Conservation (phyloP, 257 asterid species). For the Gentiana macrophylla region DNA sequence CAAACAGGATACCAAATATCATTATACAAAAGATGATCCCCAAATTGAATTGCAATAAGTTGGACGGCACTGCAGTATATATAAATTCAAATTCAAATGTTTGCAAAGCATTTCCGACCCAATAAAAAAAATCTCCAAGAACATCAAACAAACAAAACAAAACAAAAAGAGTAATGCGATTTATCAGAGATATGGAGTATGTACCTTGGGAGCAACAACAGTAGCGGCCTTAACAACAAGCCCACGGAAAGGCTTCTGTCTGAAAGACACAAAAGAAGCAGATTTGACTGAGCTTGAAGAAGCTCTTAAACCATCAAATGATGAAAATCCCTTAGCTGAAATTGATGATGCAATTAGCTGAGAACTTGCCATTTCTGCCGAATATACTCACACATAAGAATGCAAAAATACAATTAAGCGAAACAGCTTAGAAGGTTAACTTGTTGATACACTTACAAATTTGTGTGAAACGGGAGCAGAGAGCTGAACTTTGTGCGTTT, state of each 20-base stretch:
- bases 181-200: too few relatives aligned
- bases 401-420: neutral
- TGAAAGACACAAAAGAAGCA: constrained; percentile 37
- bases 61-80: too few relatives aligned
- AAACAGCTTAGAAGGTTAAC: neutral
- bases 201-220: constrained; percentile 84
- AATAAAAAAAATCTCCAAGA: too few relatives aligned
- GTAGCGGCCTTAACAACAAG: constrained; percentile 87
- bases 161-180: too few relatives aligned
- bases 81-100: too few relatives aligned
- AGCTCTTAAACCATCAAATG: constrained; percentile 71
- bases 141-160: too few relatives aligned
- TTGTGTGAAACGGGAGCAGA: neutral
- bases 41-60: too few relatives aligned
- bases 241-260: constrained; percentile 40
- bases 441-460: neutral
- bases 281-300: constrained; percentile 34
- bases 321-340: constrained; percentile 54
- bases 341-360: constrained; percentile 73
- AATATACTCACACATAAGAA: constrained; percentile 1
- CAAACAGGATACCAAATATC: too few relatives aligned
- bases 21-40: too few relatives aligned
- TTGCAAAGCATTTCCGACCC: too few relatives aligned
- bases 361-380: constrained; percentile 54
- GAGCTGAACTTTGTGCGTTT: neutral